Evolutionary conservation across 1,284 basidiomycete genomes (phyloP).

Genomic region (Tylopilus orsonianus): DNA sequence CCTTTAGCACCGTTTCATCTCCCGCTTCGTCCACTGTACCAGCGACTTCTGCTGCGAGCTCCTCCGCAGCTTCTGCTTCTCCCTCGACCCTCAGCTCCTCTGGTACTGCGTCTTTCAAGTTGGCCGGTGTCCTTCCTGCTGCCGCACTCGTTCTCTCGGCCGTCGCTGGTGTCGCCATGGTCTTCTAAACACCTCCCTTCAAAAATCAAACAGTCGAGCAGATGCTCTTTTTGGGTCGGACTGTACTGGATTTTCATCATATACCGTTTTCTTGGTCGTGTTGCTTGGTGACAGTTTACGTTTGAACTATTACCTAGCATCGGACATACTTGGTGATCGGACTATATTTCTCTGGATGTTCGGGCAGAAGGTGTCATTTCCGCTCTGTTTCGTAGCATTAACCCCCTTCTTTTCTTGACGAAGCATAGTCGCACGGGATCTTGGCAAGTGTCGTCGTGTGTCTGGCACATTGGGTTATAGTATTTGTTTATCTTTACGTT

Average conservation of each 20-base stretch:
- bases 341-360: constrained; percentile 10
- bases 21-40: constrained; percentile 1
- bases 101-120: constrained; percentile 26
- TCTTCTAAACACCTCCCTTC: constrained; percentile 35
- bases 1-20: neutral
- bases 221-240: neutral
- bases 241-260: too few species aligned
- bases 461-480: too few species aligned
- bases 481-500: too few species aligned
- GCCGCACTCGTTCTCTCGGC: constrained; percentile 42
- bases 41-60: neutral
- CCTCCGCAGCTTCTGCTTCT: constrained; percentile 13
- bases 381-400: constrained; percentile 3
- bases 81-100: constrained; percentile 26
- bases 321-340: neutral
- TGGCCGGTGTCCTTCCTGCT: constrained; percentile 32
- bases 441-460: too few species aligned
- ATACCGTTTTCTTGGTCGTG: too few species aligned
- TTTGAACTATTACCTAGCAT: neutral
- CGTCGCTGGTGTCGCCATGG: constrained; percentile 42
- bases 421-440: too few species aligned
- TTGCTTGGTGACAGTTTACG: too few species aligned
- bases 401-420: neutral
- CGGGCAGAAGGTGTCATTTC: constrained; percentile 14
- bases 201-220: neutral